Base-by-base conservation (phyloP, 495 filamentous ascomycete genomes). In the Filosporella fistucella region DNA sequence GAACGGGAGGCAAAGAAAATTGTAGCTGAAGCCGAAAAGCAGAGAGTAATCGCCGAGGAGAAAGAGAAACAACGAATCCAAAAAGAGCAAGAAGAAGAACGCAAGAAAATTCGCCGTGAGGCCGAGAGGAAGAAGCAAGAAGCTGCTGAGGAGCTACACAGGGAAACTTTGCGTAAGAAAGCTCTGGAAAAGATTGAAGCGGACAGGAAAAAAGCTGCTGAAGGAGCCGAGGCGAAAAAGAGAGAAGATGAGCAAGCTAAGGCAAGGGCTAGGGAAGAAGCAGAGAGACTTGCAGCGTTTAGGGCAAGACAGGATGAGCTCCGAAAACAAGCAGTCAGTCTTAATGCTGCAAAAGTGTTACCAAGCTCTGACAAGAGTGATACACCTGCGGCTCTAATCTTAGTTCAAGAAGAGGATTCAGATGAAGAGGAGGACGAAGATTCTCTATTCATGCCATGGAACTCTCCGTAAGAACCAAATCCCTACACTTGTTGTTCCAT, bases 21-120 rank as follows among this genome's bases (percentile, higher is more conserved):
- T 16, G 23, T 3, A 42, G 22, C 17, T 20, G 26, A 23, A 32
- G 40, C 42, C 43, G 5, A 54, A 58, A 20, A 59, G 49, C 37
- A 17, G 51, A 58, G 16, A 41, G 16, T 8, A 12, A 30, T 4
- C 9, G 42, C 17, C 20, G 36, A 58, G 51, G 18, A 37, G 35
- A 48, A 35, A 12, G 17, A 45, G 54, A 44, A 49, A 60, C 38
- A 49, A 46, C 2, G 33, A 30, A 17, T 40, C 22, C 1, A 51
- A 51, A 5, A 25, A 42, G 24, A 14, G 41, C 18, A 56, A 46
- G 50, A 61, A 52, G 40, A 61, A 43, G 37, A 48, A 49, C n/a
- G 58, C 51, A 45, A 57, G 21, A 56, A 29, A 20, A n/a, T 1
- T 40, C 4, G 21, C 16, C 32, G 41, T 23, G 50, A 49, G 11